Evolutionary conservation across 495 filamentous ascomycete genomes (phyloP).

Genomic region (Chaetomium tenue): DNA sequence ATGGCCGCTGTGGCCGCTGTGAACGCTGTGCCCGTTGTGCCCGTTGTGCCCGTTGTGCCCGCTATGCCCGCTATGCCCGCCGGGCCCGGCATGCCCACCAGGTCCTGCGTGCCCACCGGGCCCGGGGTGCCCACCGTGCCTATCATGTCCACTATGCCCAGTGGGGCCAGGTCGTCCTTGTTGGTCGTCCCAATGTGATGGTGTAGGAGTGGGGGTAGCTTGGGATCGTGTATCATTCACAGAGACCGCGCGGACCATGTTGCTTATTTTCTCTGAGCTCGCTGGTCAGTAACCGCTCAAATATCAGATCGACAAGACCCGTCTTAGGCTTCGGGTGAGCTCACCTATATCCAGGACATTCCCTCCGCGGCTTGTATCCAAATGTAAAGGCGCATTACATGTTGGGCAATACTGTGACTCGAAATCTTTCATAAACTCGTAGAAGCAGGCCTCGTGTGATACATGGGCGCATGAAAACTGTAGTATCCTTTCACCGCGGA

Average conservation of each 20-base stretch:
- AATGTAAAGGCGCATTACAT: constrained; percentile 86
- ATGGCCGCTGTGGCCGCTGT: no score
- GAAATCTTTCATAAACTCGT: constrained; percentile 94
- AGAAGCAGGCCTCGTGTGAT: constrained; percentile 97
- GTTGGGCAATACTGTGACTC: constrained; percentile 94
- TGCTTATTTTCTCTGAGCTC: constrained; percentile 83
- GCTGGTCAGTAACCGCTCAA: constrained; percentile 20
- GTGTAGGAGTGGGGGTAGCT: constrained; percentile 47
- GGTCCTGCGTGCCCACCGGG: no score
- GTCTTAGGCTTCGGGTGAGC: neutral
- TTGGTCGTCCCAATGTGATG: constrained; percentile 51
- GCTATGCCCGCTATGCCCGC: no score
- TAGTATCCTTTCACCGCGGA: constrained; percentile 90
- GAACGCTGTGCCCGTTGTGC: no score
- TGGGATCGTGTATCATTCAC: constrained; percentile 60
- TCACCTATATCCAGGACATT: constrained; percentile 92
- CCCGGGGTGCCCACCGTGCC: no score
- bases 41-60: no score
- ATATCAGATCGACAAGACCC: neutral
- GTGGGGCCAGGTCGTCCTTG: constrained; percentile 38
- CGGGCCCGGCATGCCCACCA: no score
- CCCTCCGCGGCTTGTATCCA: constrained; percentile 93
- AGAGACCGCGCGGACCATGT: constrained; percentile 83
- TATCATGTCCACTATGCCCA: no score
- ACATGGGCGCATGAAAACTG: constrained; percentile 97